A percentile compares a stretch with the other conserved stretches of the same genome.
Conservation (phyloP, 2,329 filamentous ascomycete species). For the Cladosporium austrohemisphaericum region DNA sequence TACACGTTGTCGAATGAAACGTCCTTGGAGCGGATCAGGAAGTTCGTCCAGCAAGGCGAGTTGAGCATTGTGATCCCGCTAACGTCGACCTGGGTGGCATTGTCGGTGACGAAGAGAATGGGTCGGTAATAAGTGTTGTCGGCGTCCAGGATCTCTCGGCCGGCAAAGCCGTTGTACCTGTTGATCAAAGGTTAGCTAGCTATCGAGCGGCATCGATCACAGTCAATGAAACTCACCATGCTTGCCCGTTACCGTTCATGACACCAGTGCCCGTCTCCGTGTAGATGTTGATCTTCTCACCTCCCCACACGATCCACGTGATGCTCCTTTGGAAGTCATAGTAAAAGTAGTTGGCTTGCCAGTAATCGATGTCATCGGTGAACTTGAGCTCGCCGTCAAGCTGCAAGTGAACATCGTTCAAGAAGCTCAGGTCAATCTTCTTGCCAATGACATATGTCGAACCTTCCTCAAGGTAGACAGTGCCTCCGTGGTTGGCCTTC, state of each 20-base stretch:
- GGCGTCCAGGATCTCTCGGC: conserved; percentile 44
- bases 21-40: conserved; percentile 56
- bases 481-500: conserved; percentile 57
- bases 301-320: conserved; percentile 63
- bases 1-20: conserved; percentile 53
- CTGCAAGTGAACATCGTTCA: conserved; percentile 56
- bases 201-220: too few species aligned
- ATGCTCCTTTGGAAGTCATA: conserved; percentile 53
- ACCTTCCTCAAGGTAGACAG: conserved; percentile 52
- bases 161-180: conserved; percentile 40
- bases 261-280: conserved; percentile 45
- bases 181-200: too few species aligned
- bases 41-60: conserved; percentile 63
- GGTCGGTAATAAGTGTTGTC: conserved; percentile 56
- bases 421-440: conserved; percentile 56
- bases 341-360: conserved; percentile 44
- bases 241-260: conserved; percentile 55
- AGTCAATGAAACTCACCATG: conserved; percentile 51
- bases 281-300: conserved; percentile 58
- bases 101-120: conserved; percentile 59
- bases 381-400: conserved; percentile 55
- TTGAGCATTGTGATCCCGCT: conserved; percentile 58
- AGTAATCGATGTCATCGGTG: conserved; percentile 64
- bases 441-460: conserved; percentile 57
- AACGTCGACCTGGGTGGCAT: conserved; percentile 55